A percentile compares a stretch with the other conserved stretches of the same genome.
phyloP scores from a whole-genome alignment of 1,139 yeast genomes.

The Yamadazyma buinensis region DNA sequence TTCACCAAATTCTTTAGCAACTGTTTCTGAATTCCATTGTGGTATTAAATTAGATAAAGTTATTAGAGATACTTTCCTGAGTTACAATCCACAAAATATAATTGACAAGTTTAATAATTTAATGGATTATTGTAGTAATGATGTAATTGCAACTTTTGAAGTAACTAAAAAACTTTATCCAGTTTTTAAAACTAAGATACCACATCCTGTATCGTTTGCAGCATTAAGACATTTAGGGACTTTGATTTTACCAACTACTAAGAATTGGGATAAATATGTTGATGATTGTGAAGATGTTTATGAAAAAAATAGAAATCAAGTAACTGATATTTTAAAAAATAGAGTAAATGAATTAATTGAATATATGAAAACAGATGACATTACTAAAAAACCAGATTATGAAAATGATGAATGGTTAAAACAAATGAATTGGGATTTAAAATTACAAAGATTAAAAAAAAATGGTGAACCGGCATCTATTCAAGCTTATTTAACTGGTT shows the following conservation, averaged over 20 bases:
- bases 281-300: constrained; percentile 66
- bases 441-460: constrained; percentile 60
- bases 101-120: constrained; percentile 56
- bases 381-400: constrained; percentile 26
- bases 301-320: constrained; percentile 52
- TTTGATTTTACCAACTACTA: constrained; percentile 77
- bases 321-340: constrained; percentile 54
- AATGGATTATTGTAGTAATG: constrained; percentile 80
- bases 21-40: constrained; percentile 81
- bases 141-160: constrained; percentile 70
- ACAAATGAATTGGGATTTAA: constrained; percentile 84
- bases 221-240: constrained; percentile 75
- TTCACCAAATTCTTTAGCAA: constrained; percentile 75
- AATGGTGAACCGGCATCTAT: constrained; percentile 73
- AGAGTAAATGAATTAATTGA: constrained; percentile 61
- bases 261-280: constrained; percentile 70
- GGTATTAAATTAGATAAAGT: constrained; percentile 64
- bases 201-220: constrained; percentile 94
- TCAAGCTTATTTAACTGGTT: constrained; percentile 80
- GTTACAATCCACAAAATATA: constrained; percentile 52
- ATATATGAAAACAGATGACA: constrained; percentile 23
- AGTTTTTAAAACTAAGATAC: constrained; percentile 59
- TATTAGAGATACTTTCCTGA: constrained; percentile 60
- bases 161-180: constrained; percentile 73
- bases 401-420: constrained; percentile 77